These are phyloP conservation scores for Populus hybrid DNA, from an alignment of 441 rosid species.

Conservation along the genomic window DNA sequence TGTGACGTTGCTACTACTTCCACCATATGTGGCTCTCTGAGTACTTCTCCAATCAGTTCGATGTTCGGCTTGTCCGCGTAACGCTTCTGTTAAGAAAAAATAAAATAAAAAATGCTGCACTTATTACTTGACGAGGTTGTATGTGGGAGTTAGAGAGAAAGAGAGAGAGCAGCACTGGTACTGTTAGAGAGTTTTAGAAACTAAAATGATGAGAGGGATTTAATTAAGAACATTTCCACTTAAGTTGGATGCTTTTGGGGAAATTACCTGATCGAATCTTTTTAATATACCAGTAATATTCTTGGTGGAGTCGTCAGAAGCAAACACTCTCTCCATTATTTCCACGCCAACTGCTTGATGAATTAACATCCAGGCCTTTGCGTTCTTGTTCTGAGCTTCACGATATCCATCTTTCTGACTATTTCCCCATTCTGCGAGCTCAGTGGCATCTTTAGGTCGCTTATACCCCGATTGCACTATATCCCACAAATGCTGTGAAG, in stretches of 20 bases:
- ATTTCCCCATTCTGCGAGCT: fast-evolving
- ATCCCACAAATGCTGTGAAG: background rate
- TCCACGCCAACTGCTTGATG: background rate
- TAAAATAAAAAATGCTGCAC: background rate
- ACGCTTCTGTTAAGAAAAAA: background rate
- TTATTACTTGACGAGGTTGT: background rate
- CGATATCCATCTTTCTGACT: background rate
- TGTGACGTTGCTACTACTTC: background rate
- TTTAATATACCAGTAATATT: too few species aligned
- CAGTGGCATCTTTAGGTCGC: background rate
- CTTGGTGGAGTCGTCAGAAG: too few species aligned
- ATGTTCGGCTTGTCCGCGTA: too few species aligned
- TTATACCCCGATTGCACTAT: fast-evolving
- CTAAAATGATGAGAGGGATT: background rate
- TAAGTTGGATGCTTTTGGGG: background rate
- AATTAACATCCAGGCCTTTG: background rate
- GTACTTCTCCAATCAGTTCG: background rate
- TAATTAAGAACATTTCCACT: background rate
- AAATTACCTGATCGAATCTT: background rate
- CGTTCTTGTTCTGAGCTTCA: background rate
- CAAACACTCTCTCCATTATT: background rate
- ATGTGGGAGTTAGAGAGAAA: too few species aligned
- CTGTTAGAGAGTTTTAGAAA: background rate
- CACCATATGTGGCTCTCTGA: background rate
- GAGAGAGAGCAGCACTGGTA: background rate